Conservation (phyloP, 208 protist species). For the Acanthamoeba triangularis region DNA sequence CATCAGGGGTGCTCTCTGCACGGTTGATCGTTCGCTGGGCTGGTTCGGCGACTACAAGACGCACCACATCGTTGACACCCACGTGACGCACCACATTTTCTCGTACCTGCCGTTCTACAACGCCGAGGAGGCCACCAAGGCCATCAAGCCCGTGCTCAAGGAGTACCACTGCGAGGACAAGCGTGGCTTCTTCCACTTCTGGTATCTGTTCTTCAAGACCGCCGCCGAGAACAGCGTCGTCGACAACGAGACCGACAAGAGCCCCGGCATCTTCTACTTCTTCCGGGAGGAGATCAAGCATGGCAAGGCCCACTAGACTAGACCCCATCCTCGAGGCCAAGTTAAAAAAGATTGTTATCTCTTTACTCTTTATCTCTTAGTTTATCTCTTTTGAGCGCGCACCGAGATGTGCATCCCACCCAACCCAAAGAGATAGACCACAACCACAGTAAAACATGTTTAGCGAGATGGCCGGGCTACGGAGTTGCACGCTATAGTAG, state of each 20-base stretch:
- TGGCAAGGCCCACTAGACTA: neutral
- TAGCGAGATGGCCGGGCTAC: too few species aligned
- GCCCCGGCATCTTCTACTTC: slow-evolving; percentile 51
- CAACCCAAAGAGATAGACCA: too few species aligned
- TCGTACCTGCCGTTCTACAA: slow-evolving; percentile 96
- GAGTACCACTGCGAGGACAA: slow-evolving; percentile 69
- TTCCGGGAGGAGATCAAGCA: slow-evolving; percentile 68
- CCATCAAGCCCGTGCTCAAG: slow-evolving; percentile 74
- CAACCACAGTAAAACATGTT: too few species aligned
- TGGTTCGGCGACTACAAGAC: slow-evolving; percentile 92
- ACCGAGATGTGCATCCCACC: too few species aligned
- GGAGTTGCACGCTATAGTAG: too few species aligned
- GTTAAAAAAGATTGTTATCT: too few species aligned
- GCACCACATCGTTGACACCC: slow-evolving; percentile 97
- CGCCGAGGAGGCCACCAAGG: slow-evolving; percentile 84
- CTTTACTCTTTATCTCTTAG: too few species aligned
- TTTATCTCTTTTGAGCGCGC: too few species aligned
- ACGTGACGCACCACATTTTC: slow-evolving; percentile 97
- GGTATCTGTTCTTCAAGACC: slow-evolving; percentile 51
- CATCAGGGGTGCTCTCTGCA: slow-evolving; percentile 92
- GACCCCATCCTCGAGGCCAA: neutral
- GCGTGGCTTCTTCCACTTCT: slow-evolving; percentile 44
- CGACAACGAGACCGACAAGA: slow-evolving; percentile 9
- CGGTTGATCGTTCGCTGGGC: slow-evolving; percentile 95
- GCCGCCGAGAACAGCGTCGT: slow-evolving; percentile 25